A percentile compares a stretch with the other conserved stretches of the same genome.
These are phyloP conservation scores for Sherardia arvensis DNA, from an alignment of 257 asterid species.

Conservation along the genomic window DNA sequence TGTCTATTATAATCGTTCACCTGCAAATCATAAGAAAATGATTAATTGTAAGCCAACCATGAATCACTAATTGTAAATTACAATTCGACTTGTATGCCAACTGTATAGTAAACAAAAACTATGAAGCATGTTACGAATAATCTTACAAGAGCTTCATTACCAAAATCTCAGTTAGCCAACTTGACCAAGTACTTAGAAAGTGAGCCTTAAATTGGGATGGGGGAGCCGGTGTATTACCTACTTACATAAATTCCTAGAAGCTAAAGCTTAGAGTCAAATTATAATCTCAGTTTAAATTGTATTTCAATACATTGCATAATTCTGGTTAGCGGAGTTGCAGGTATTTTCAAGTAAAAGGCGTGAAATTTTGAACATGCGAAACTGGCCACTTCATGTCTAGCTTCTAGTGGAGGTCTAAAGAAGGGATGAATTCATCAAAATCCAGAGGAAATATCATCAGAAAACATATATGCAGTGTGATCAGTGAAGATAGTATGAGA, in stretches of 20 bases:
- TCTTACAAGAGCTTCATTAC: background rate
- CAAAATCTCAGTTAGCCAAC: background rate
- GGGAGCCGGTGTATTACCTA: background rate
- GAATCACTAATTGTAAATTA: background rate
- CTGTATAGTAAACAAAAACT: background rate
- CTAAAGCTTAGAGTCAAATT: no score
- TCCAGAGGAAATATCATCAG: background rate
- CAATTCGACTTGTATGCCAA: background rate
- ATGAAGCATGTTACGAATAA: no score
- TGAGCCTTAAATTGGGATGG: background rate
- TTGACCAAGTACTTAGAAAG: background rate
- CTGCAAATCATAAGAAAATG: conserved; percentile 19
- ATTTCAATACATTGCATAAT: background rate
- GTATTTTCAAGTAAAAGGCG: background rate
- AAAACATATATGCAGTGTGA: background rate
- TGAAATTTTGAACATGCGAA: background rate
- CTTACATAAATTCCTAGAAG: background rate
- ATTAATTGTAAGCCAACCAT: no score
- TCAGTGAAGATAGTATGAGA: background rate
- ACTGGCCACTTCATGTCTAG: background rate
- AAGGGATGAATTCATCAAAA: background rate
- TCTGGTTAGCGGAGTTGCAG: background rate
- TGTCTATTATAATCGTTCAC: conserved; percentile 47
- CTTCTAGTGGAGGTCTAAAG: background rate
- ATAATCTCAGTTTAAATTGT: background rate